Evolutionary conservation across 208 protist genomes (phyloP).

Genomic region (Entamoeba histolytica): DNA sequence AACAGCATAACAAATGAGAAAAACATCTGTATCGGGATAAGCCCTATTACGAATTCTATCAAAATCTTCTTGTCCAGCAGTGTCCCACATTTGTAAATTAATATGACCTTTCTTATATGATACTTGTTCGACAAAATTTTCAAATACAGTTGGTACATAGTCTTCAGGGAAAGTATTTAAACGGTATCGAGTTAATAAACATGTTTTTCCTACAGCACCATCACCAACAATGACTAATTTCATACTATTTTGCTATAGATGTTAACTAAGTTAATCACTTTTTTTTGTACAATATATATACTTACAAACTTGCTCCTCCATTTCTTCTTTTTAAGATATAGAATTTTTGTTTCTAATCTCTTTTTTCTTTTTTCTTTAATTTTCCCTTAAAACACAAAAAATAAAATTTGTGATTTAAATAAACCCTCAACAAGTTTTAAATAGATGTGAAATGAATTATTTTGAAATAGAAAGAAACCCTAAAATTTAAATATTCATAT

Average conservation of each 20-base stretch:
- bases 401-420: too few species aligned
- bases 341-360: too few species aligned
- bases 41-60: constrained; percentile 34
- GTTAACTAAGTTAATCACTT: too few species aligned
- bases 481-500: too few species aligned
- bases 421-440: too few species aligned
- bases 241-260: neutral
- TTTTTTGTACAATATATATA: too few species aligned
- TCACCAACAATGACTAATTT: constrained; percentile 14
- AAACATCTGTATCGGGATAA: constrained; percentile 41
- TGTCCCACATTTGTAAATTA: constrained; percentile 26
- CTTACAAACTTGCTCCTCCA: too few species aligned
- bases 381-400: too few species aligned
- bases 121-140: constrained; percentile 18
- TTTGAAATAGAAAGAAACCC: too few species aligned
- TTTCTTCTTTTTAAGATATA: too few species aligned
- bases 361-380: too few species aligned
- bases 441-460: too few species aligned
- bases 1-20: constrained; percentile 56
- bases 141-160: constrained; percentile 27
- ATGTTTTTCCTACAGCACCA: constrained; percentile 23
- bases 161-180: constrained; percentile 3
- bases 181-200: constrained; percentile 1
- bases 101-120: neutral
- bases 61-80: constrained; percentile 41